Percentiles rank a stretch among this genome's conserved stretches.
Conservation (phyloP, 148 eudicot genomes). For the Arbutus unedo region DNA sequence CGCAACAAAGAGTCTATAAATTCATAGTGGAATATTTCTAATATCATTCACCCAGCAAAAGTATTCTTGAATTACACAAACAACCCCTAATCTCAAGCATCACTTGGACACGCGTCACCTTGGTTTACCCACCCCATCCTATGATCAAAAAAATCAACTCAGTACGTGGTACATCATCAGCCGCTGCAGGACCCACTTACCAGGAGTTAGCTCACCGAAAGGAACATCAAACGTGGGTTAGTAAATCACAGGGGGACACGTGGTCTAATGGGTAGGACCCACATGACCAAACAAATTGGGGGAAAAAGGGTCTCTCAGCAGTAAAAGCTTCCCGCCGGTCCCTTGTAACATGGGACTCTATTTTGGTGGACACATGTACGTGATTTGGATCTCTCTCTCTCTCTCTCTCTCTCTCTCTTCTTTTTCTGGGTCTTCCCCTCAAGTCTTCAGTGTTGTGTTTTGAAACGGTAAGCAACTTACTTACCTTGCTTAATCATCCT, state of each 20-base stretch:
- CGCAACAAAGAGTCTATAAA: no score
- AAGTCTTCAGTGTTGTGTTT: conserved; percentile 12
- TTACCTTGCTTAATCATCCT: background rate
- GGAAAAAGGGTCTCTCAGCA: conserved; percentile 2
- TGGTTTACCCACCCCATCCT: background rate
- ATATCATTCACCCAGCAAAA: no score
- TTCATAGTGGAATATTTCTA: no score
- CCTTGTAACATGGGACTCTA: conserved; percentile 15
- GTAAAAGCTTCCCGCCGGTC: background rate
- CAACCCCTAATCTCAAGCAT: background rate
- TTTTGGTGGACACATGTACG: conserved; percentile 10
- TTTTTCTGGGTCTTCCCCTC: background rate
- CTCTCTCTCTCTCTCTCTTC: background rate
- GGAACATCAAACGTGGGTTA: background rate
- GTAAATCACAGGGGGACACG: conserved; percentile 4
- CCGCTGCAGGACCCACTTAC: background rate
- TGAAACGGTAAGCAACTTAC: conserved; percentile 26
- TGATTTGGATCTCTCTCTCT: background rate
- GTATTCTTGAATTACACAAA: background rate
- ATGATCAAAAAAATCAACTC: background rate
- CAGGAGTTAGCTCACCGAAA: conserved; percentile 13
- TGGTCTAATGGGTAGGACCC: conserved; percentile 24
- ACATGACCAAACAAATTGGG: conserved; percentile 1
- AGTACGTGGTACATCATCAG: conserved; percentile 17
- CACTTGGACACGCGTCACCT: background rate